These are phyloP conservation scores for Mollisia scopiformis DNA, from an alignment of 2,329 filamentous ascomycete genomes.

Conservation along the genomic window DNA sequence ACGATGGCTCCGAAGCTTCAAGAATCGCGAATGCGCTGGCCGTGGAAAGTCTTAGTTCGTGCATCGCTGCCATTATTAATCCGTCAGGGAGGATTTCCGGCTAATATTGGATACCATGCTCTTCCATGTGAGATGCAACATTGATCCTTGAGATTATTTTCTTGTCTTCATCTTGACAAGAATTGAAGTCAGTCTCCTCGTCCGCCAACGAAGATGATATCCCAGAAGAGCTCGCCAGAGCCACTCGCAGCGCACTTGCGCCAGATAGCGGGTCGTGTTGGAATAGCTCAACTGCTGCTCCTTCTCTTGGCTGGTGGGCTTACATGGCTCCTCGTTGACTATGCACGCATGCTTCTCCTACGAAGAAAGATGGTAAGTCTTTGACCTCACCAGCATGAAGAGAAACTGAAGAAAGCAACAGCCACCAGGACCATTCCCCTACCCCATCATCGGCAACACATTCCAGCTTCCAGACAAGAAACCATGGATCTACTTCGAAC, in stretches of 20 bases:
- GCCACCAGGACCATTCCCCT: conserved; percentile 17
- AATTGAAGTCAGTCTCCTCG: not conserved
- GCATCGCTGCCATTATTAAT: not conserved
- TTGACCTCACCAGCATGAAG: not conserved
- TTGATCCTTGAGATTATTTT: not conserved
- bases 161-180: not conserved
- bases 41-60: not conserved
- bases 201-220: not conserved
- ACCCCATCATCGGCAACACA: conserved; percentile 16
- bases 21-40: not conserved
- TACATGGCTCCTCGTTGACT: conserved; percentile 8
- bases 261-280: not conserved
- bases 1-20: not conserved
- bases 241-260: not conserved
- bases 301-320: conserved; percentile 2
- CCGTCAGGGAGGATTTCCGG: not conserved
- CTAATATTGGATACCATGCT: not conserved
- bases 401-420: not conserved
- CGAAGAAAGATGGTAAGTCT: conserved; percentile 10
- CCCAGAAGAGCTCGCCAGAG: not conserved
- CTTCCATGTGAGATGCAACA: not conserved
- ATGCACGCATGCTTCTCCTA: conserved; percentile 9
- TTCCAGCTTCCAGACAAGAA: conserved; percentile 12
- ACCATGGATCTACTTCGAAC: conserved; percentile 19
- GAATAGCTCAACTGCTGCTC: not conserved